These are phyloP conservation scores for Penicillium lagena DNA, from an alignment of 495 filamentous ascomycete species.

Conservation along the genomic window DNA sequence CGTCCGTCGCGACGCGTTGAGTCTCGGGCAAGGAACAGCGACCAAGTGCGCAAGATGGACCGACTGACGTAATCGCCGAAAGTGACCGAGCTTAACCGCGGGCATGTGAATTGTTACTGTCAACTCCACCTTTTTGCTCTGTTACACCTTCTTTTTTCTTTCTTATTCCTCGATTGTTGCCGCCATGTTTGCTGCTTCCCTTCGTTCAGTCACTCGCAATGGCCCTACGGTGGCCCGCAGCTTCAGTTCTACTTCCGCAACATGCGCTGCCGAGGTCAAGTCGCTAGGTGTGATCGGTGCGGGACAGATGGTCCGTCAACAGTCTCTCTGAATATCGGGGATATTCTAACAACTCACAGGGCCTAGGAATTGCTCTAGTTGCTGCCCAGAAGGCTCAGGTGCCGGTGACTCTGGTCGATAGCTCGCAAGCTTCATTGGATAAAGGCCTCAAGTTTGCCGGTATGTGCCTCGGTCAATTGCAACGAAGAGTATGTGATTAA, in stretches of 20 bases:
- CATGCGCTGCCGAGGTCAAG: constrained; percentile 69
- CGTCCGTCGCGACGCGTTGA: constrained; percentile 18
- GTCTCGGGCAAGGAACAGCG: constrained; percentile 24
- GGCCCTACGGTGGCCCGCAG: constrained; percentile 28
- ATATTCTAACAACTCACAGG: constrained; percentile 46
- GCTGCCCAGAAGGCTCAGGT: constrained; percentile 80
- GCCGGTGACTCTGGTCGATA: constrained; percentile 84
- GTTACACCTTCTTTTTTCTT: constrained; percentile 2
- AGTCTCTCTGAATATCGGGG: background rate
- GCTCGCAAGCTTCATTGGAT: constrained; percentile 76
- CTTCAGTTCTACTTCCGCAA: constrained; percentile 38
- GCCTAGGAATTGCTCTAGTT: constrained; percentile 92
- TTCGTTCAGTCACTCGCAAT: constrained; percentile 23
- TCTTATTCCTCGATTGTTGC: background rate
- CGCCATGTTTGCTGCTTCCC: constrained; percentile 29
- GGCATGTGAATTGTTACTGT: background rate
- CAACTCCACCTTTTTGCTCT: constrained; percentile 2
- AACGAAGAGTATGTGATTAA: background rate
- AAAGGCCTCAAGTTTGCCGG: constrained; percentile 90
- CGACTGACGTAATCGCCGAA: too few species aligned
- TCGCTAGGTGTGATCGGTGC: constrained; percentile 89
- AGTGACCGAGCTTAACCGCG: too few species aligned
- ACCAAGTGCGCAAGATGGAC: constrained; percentile 2
- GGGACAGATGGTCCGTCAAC: constrained; percentile 78
- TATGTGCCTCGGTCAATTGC: constrained; percentile 21